phyloP scores from a whole-genome alignment of 2,329 filamentous ascomycete species.

The Exophiala viscosa region DNA sequence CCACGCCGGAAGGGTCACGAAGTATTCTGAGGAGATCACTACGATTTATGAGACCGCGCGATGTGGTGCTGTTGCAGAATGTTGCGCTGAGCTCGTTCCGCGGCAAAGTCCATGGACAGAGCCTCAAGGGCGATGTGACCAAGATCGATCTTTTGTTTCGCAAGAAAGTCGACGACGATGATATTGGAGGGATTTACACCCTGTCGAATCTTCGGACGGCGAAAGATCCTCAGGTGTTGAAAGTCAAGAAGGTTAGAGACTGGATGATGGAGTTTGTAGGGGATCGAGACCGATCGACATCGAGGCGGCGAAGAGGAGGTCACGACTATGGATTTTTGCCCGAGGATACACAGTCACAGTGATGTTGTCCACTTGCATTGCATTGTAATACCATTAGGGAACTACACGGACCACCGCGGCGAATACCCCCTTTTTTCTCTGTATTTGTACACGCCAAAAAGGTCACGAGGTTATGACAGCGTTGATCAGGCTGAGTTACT shows the following conservation, averaged over 20 bases:
- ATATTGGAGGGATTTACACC: constrained; percentile 56
- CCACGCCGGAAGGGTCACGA: constrained; percentile 29
- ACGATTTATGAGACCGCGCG: constrained; percentile 59
- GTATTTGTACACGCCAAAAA: neutral
- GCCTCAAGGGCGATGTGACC: constrained; percentile 67
- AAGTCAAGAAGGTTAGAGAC: constrained; percentile 64
- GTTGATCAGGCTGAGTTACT: too few relatives aligned
- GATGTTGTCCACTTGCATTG: neutral
- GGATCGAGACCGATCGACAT: constrained; percentile 24
- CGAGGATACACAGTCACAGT: constrained; percentile 37
- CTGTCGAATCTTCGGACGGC: constrained; percentile 46
- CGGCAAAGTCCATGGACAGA: constrained; percentile 78
- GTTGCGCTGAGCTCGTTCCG: constrained; percentile 74
- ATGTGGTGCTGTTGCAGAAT: constrained; percentile 75
- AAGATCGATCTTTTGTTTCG: constrained; percentile 65
- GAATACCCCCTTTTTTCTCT: neutral
- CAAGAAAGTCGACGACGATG: constrained; percentile 50
- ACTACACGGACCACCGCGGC: neutral
- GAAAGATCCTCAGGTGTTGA: constrained; percentile 54
- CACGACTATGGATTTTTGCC: constrained; percentile 31
- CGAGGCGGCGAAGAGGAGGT: constrained; percentile 16
- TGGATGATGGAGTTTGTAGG: constrained; percentile 73
- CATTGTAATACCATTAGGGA: neutral
- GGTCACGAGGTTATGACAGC: constrained; percentile 1
- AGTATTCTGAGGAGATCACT: constrained; percentile 39